These are phyloP conservation scores for Akebia trifoliata DNA, from an alignment of 164 flowering plant species.

Conservation along the genomic window DNA sequence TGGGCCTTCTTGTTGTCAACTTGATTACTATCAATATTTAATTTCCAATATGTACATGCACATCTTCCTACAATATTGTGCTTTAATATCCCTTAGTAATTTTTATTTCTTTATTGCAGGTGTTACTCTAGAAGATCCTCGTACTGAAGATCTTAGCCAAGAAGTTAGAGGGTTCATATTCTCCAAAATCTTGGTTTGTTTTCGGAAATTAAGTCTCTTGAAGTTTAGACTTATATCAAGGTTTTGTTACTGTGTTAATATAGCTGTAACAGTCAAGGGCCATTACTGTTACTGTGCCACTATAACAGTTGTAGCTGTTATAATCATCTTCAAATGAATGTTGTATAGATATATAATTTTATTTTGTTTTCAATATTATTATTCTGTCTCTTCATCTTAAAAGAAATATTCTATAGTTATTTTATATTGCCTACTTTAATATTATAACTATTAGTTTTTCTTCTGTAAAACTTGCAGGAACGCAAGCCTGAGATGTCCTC, in stretches of 20 bases:
- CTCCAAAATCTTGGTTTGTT: constrained; percentile 79
- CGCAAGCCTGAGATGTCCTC: constrained; percentile 76
- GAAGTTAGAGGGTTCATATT: constrained; percentile 96
- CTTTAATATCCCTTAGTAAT: too few relatives aligned
- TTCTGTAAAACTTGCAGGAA: constrained; percentile 44
- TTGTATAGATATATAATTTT: too few relatives aligned
- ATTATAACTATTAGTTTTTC: background rate
- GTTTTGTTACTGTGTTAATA: background rate
- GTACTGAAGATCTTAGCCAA: constrained; percentile 91
- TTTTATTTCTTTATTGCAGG: constrained; percentile 41
- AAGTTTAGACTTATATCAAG: background rate
- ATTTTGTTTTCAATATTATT: too few relatives aligned
- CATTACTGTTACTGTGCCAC: background rate
- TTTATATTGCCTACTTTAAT: too few relatives aligned
- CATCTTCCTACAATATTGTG: too few relatives aligned
- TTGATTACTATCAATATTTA: too few relatives aligned
- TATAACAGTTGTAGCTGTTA: background rate
- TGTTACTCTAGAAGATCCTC: constrained; percentile 90
- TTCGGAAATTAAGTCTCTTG: background rate
- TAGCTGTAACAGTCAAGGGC: background rate
- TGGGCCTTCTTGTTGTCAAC: too few relatives aligned
- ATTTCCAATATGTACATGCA: too few relatives aligned
- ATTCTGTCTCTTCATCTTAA: too few relatives aligned
- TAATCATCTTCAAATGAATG: too few relatives aligned
- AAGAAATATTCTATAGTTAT: too few relatives aligned